Base-by-base conservation (phyloP, 2,329 filamentous ascomycete genomes). In the Alternaria sp. region DNA sequence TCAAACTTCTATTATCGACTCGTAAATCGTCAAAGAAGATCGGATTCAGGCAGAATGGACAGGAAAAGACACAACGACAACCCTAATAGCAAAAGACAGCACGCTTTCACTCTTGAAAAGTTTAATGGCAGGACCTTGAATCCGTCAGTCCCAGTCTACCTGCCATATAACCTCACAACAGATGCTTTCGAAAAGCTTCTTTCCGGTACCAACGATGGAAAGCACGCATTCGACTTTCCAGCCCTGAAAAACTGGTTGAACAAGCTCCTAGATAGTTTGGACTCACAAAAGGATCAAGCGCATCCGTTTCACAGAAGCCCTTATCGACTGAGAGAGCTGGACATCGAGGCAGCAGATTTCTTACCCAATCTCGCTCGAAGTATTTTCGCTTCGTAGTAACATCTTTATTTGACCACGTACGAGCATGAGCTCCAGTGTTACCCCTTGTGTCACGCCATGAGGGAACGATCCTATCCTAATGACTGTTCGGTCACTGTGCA, bases 211-310 rank as follows among this genome's bases (percentile, higher is more conserved):
- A 33, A 33, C 1, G 34, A 61, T 5, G 34, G 26, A 44, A 56
- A 54, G 8, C 67, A 11, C 7, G 60, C 65, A 14, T 70, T 60
- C 17, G 73, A 74, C 2, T 86, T 86, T 54, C 81, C 81, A 4
- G 82, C 85, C 0, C 85, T 86, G 69, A 81, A 82, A 40, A 79
- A 79, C 40, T 88, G 85, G 85, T 76, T 84, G 4, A 72, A 74
- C 2, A 84, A 81, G 0, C 70, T 87, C 1, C 78, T 82, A 36
- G 74, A 77, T 24, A 84, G 83, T 0, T 74, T 87, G 4, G 69
- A 76, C 0, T 75, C 79, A 2, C 85, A 87, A 68, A 61, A 78
- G 3, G 41, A 78, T 11, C 60, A 77, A 11, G 63, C 70, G 7
- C 84, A 87, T 63, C 79, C 81, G 17, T 87, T 86, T 66, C 77